These are phyloP conservation scores for Ilex asprella DNA, from an alignment of 257 asterid genomes.

Conservation along the genomic window DNA sequence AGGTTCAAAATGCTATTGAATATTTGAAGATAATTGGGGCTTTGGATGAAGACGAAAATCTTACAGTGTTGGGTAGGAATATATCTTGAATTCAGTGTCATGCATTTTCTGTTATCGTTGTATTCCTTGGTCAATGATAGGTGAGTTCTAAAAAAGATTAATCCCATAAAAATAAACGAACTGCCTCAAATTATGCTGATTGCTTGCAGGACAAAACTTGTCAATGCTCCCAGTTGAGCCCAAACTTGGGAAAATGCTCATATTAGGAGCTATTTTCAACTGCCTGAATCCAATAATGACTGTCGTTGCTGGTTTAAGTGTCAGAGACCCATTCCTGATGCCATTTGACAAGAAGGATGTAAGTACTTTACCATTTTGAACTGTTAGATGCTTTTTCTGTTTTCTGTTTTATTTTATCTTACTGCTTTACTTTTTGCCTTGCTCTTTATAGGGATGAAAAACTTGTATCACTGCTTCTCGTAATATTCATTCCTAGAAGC, in stretches of 20 bases:
- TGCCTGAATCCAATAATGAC: conserved; percentile 87
- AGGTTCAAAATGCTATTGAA: conserved; percentile 88
- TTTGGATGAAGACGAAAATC: conserved; percentile 75
- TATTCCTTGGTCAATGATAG: conserved; percentile 5
- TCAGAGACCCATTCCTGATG: conserved; percentile 88
- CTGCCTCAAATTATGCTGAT: conserved; percentile 10
- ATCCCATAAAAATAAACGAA: too few species aligned
- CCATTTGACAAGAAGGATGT: conserved; percentile 94
- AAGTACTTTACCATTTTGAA: conserved; percentile 28
- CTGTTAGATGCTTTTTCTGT: conserved; percentile 10
- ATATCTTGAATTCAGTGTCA: conserved; percentile 11
- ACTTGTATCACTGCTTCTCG: too few species aligned
- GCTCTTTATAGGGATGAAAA: too few species aligned
- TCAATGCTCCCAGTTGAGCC: conserved; percentile 97
- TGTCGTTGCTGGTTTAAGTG: conserved; percentile 85
- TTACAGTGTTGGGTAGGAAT: conserved; percentile 66
- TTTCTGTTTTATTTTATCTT: conserved; percentile 7
- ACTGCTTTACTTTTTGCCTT: background rate
- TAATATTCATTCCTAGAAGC: too few species aligned
- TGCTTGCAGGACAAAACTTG: conserved; percentile 60
- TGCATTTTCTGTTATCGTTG: conserved; percentile 6
- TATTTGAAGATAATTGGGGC: conserved; percentile 88
- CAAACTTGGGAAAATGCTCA: conserved; percentile 93
- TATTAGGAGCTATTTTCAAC: conserved; percentile 64
- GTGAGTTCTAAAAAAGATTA: background rate